phyloP scores from a whole-genome alignment of 345 rosid species.

The Rhodamnia rubescens region DNA sequence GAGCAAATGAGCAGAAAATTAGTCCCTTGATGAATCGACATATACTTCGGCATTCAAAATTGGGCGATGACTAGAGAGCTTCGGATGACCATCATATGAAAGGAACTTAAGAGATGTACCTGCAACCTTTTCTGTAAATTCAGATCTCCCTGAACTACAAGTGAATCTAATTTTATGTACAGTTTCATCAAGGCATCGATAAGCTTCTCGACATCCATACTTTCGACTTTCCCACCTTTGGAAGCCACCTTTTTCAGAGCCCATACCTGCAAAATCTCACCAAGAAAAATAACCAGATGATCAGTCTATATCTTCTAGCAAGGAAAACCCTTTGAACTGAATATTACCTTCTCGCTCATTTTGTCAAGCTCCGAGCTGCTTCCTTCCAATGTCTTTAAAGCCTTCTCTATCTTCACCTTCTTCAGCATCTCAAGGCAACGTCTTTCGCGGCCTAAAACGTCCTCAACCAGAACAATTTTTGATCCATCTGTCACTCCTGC shows the following conservation, averaged over 20 bases:
- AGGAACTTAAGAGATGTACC: constrained; percentile 10
- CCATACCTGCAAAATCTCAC: constrained; percentile 14
- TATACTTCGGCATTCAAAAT: background rate
- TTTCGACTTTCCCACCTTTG: constrained; percentile 24
- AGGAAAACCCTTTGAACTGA: background rate
- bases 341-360: constrained; percentile 23
- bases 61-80: background rate
- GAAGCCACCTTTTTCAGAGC: constrained; percentile 20
- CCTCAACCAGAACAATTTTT: constrained; percentile 39
- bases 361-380: constrained; percentile 33
- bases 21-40: background rate
- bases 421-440: constrained; percentile 37
- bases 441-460: constrained; percentile 29
- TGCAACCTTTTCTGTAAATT: constrained; percentile 37
- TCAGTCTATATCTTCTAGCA: background rate
- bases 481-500: constrained; percentile 44
- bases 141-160: constrained; percentile 36
- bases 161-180: constrained; percentile 36
- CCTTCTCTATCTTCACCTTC: constrained; percentile 35
- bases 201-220: constrained; percentile 22
- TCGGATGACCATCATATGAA: background rate
- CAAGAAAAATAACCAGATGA: background rate
- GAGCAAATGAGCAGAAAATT: background rate
- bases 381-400: constrained; percentile 28
- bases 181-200: constrained; percentile 32